phyloP scores from a whole-genome alignment of 331 rosid genomes.

The Stylosanthes scabra region DNA sequence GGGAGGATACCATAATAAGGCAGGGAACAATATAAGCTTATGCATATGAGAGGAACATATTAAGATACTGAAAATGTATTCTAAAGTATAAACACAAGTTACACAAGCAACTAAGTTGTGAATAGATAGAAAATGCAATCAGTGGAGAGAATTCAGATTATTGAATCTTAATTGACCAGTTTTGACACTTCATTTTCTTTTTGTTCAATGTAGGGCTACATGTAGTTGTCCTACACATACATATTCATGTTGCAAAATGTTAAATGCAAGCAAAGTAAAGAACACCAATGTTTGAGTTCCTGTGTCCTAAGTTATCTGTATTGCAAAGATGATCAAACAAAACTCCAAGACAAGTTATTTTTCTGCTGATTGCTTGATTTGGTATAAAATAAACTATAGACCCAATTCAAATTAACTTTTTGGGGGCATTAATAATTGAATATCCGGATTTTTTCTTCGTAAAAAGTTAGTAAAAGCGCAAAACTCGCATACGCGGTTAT shows the following conservation, averaged over 20 bases:
- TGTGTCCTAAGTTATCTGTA: conserved; percentile 5
- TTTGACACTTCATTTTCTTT: conserved; percentile 14
- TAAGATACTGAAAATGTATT: not conserved
- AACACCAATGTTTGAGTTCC: not conserved
- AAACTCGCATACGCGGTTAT: conserved; percentile 5
- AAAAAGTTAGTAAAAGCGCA: not conserved
- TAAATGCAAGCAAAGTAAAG: conserved; percentile 26
- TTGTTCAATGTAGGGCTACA: not conserved
- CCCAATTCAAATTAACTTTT: conserved; percentile 20
- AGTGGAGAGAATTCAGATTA: not conserved
- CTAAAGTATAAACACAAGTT: not conserved
- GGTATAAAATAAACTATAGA: conserved; percentile 11
- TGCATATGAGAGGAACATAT: conserved; percentile 11
- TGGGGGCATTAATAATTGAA: conserved; percentile 1
- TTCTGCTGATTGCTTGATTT: conserved; percentile 21
- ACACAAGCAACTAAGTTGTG: not conserved
- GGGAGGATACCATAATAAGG: conserved; percentile 17
- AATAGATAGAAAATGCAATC: conserved; percentile 14
- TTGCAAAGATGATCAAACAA: too few species aligned
- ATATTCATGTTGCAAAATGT: not conserved
- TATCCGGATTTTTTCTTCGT: not conserved
- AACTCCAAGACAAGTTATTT: conserved; percentile 6
- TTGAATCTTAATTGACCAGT: conserved; percentile 31
- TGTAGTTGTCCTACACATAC: not conserved
- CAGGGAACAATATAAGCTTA: not conserved